Conservation (phyloP, 148 eudicot genomes). For the Silene uniflora region DNA sequence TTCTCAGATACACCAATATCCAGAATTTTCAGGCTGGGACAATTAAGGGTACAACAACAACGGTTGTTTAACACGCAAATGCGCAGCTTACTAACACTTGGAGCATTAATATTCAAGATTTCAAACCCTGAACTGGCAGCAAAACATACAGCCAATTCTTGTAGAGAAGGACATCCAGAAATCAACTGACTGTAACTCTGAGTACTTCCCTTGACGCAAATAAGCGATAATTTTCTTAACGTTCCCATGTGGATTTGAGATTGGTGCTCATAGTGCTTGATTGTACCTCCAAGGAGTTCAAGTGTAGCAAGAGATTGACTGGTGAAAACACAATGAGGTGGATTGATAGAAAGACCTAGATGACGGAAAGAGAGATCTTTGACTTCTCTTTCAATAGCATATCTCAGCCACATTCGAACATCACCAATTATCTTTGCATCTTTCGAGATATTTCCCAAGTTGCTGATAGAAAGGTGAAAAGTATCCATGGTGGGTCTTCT, state of each 20-base stretch:
- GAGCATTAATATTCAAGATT: not conserved
- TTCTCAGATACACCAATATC: not conserved
- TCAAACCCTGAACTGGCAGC: not conserved
- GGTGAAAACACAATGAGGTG: not conserved
- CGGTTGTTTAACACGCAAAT: not conserved
- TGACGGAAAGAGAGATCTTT: not conserved
- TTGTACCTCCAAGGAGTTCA: not conserved
- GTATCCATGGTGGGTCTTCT: not conserved
- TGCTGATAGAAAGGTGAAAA: not conserved
- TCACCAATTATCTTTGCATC: not conserved
- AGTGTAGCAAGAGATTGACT: conserved; percentile 8
- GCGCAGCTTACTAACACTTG: not conserved
- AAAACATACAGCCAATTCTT: not conserved
- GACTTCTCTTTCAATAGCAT: too few species aligned
- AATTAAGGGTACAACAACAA: not conserved
- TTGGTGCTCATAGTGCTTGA: not conserved
- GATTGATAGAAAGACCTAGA: not conserved
- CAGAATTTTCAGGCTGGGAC: conserved; percentile 1
- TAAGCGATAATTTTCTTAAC: not conserved
- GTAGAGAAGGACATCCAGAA: conserved; percentile 5
- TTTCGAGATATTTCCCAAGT: not conserved
- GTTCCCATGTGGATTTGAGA: not conserved
- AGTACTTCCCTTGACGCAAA: not conserved
- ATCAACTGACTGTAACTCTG: not conserved
- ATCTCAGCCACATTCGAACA: conserved; percentile 2